A percentile compares a stretch with the other conserved stretches of the same genome.
Evolutionary conservation across 441 rosid genomes (phyloP).

Genomic region (Populus hybrid): DNA sequence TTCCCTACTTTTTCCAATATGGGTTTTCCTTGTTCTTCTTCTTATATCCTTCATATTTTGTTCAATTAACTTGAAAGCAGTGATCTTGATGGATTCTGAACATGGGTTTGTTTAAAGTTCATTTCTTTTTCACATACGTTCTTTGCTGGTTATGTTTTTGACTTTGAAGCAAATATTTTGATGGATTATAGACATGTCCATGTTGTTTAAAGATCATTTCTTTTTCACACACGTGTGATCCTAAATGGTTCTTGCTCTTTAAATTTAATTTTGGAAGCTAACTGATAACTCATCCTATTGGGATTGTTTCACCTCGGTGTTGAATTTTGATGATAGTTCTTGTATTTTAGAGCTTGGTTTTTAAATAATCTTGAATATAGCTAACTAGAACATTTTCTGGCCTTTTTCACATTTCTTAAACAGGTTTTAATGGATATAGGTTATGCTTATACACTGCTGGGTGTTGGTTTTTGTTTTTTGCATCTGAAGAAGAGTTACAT

Average conservation of each 20-base stretch:
- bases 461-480: not conserved
- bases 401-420: not conserved
- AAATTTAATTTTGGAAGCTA: not conserved
- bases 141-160: not conserved
- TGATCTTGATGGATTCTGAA: not conserved
- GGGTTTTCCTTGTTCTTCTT: not conserved
- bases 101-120: not conserved
- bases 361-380: not conserved
- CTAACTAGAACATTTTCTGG: not conserved
- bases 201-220: not conserved
- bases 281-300: not conserved
- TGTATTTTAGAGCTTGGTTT: not conserved
- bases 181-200: not conserved
- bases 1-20: not conserved
- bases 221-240: not conserved
- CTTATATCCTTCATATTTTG: not conserved
- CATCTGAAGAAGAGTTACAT: constrained; percentile 1
- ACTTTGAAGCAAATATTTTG: not conserved
- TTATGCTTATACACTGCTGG: not conserved
- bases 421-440: not conserved
- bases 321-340: not conserved
- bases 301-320: not conserved
- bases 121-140: not conserved
- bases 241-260: not conserved
- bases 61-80: not conserved